Evolutionary conservation across 352 stramenopile genomes (phyloP).

Genomic region (Globisporangium splendens): DNA sequence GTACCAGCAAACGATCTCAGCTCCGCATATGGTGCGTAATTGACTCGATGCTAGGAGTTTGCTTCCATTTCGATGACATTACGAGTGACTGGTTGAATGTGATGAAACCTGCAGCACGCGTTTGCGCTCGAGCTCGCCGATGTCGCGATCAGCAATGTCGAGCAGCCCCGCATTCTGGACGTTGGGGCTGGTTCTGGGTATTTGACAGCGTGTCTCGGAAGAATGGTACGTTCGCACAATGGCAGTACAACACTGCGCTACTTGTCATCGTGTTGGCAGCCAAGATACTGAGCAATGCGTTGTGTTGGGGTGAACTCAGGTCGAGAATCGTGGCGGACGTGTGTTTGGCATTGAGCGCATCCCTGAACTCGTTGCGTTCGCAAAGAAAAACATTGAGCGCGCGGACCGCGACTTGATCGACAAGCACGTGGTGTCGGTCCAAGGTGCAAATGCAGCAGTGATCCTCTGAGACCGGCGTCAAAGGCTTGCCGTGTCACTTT

Average conservation of each 20-base stretch:
- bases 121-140: constrained; percentile 74
- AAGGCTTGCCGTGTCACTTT: too few species aligned
- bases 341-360: constrained; percentile 93
- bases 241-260: neutral
- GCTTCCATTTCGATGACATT: too few species aligned
- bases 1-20: constrained; percentile 85
- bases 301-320: constrained; percentile 5
- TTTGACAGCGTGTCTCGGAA: constrained; percentile 90
- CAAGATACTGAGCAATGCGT: neutral
- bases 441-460: constrained; percentile 22
- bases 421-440: constrained; percentile 41
- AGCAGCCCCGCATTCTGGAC: constrained; percentile 85
- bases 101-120: constrained; percentile 41
- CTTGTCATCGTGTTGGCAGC: neutral
- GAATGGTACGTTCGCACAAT: constrained; percentile 51
- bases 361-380: constrained; percentile 78
- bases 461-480: too few species aligned
- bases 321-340: constrained; percentile 20
- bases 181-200: constrained; percentile 95
- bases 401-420: constrained; percentile 82
- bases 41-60: too few species aligned
- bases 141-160: constrained; percentile 37
- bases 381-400: constrained; percentile 75
- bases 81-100: neutral
- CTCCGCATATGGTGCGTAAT: constrained; percentile 77